Conservation (phyloP, 1,284 basidiomycete genomes). For the Limonomyces culmigenus region DNA sequence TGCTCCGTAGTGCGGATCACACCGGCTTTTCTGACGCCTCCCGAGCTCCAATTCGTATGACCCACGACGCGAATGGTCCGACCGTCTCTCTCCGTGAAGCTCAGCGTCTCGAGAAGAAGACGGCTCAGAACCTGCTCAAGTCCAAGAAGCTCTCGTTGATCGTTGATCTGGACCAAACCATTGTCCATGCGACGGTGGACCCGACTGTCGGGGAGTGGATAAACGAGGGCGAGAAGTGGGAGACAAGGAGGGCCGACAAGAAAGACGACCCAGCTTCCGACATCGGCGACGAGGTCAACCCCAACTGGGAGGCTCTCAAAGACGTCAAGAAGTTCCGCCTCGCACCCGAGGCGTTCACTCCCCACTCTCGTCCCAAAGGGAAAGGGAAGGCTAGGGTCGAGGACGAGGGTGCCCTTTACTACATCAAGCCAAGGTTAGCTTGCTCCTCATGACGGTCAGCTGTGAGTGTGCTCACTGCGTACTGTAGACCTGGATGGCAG, state of each 20-base stretch:
- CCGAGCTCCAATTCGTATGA: constrained; percentile 74
- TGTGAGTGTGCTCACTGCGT: constrained; percentile 6
- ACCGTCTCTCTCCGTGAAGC: constrained; percentile 77
- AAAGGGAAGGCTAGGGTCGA: constrained; percentile 48
- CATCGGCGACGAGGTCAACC: constrained; percentile 51
- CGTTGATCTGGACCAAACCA: constrained; percentile 97
- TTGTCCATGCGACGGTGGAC: constrained; percentile 97
- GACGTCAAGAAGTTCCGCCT: constrained; percentile 84
- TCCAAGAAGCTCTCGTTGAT: constrained; percentile 81
- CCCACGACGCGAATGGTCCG: constrained; percentile 64
- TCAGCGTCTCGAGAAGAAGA: constrained; percentile 71
- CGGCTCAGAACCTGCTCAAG: constrained; percentile 60
- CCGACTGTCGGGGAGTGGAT: constrained; percentile 98
- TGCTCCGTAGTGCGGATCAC: constrained; percentile 55
- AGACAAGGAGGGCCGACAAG: constrained; percentile 31
- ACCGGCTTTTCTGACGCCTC: constrained; percentile 70
- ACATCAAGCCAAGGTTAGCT: constrained; percentile 83
- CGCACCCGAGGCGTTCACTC: constrained; percentile 55
- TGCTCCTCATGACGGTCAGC: constrained; percentile 6
- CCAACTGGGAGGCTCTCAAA: constrained; percentile 77
- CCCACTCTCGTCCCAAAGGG: constrained; percentile 27
- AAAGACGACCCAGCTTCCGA: constrained; percentile 14
- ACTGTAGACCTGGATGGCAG: constrained; percentile 66
- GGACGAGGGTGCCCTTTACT: constrained; percentile 82
- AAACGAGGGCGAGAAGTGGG: constrained; percentile 63